Base-by-base conservation (phyloP, 1,284 basidiomycete genomes). In the Anthracocystis walkeri region DNA sequence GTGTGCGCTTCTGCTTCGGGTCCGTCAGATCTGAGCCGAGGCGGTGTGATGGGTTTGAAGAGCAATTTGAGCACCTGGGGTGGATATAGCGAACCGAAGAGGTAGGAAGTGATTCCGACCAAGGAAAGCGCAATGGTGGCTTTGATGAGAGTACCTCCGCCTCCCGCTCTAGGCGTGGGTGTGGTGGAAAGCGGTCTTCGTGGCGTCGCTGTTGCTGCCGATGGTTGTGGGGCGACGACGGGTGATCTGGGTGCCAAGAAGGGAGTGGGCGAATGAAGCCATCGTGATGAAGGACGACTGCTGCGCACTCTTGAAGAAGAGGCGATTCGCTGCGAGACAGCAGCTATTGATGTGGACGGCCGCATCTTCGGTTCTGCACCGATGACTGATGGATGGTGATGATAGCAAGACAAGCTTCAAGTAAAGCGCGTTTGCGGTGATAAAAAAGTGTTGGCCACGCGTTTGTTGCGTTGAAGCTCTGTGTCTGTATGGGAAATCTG, bases 21-120 rank as follows among this genome's bases (percentile, higher is more conserved):
- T 0, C 91, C 89, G 58, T 90, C 87, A 0, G 89, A 87, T 62
- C 90, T 88, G 0, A 87, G 86, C 0, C 92, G 90, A 0, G 91
- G 89, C 1, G 92, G 92, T 0, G 92, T 90, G 5, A 89, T 87
- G 7, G 91, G 89, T 11, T 93, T 93, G 58, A 90, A 91, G 58
- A 94, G 86, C 63, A 93, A 88, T 51, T 88, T 87, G 35, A 90
- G 86, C 60, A 90, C 80, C 12, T 88, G 84, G 1, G 91, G 91
- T 2, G 91, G 91, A 84, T 90, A 91, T 52, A 91, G 82, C 11
- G 90, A 88, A 18, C 91, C 91, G 11, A 88, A 67, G 40, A 88
- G 86, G 83, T 90, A 90, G 4, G 88, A 65, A 1, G 65, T 64
- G 44, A 77, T 59, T 12, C 77, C 78, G 27, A 79, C 71, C 7